A percentile compares a stretch with the other conserved stretches of the same genome.
Conservation (phyloP, 78 protist genomes). For the Bodo saltans region DNA sequence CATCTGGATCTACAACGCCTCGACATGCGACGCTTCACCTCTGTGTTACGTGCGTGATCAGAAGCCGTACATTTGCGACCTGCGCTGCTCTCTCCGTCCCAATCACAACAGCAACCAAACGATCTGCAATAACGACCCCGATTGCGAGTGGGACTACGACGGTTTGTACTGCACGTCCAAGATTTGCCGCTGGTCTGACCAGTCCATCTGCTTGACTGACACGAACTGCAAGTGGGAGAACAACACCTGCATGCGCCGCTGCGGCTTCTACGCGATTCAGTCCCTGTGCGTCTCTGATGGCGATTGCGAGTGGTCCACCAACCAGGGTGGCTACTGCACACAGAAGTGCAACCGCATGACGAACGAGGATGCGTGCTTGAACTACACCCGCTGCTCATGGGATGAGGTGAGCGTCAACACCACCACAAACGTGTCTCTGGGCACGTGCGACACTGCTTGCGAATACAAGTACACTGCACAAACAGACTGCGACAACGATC, state of each 20-base stretch:
- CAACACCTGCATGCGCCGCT: background rate
- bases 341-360: background rate
- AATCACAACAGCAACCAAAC: background rate
- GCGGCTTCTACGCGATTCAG: background rate
- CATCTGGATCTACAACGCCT: background rate
- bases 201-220: background rate
- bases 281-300: background rate
- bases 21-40: background rate
- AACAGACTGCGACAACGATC: background rate
- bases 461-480: background rate
- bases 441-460: background rate
- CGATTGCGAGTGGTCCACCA: background rate
- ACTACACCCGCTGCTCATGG: background rate
- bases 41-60: background rate
- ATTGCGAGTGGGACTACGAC: background rate
- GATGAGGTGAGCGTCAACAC: too few species aligned
- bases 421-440: too few species aligned
- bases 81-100: background rate
- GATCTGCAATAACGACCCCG: background rate
- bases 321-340: too few species aligned
- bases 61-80: background rate
- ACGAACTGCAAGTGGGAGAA: background rate
- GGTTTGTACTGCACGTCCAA: background rate
- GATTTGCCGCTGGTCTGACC: background rate
- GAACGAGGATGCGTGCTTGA: background rate